Percentiles rank a stretch among this genome's conserved stretches.
Conservation (phyloP, 257 asterid species). For the Scutellaria barbata region DNA sequence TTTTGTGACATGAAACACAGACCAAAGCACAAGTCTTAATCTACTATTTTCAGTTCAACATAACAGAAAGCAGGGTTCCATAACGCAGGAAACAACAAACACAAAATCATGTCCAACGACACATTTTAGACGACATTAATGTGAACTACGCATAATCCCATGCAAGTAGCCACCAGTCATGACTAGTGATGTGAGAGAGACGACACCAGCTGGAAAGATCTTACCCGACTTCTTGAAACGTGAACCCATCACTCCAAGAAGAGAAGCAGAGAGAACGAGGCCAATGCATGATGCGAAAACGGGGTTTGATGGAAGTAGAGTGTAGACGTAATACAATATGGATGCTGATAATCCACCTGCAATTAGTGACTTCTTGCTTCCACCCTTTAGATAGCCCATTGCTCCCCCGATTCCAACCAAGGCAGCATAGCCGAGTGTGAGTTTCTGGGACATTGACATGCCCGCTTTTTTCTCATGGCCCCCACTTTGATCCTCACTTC, state of each 20-base stretch:
- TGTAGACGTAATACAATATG: slow-evolving; percentile 54
- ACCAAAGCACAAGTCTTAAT: not conserved
- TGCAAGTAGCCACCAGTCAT: slow-evolving; percentile 93
- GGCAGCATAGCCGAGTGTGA: slow-evolving; percentile 80
- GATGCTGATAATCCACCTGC: slow-evolving; percentile 77
- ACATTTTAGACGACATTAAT: slow-evolving; percentile 34
- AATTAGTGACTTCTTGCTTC: slow-evolving; percentile 76
- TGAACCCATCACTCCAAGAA: slow-evolving; percentile 82
- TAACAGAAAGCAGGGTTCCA: not conserved
- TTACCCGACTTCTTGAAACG: slow-evolving; percentile 83
- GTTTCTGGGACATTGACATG: slow-evolving; percentile 88
- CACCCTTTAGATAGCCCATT: slow-evolving; percentile 88
- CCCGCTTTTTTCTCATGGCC: slow-evolving; percentile 51
- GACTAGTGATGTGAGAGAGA: slow-evolving; percentile 67
- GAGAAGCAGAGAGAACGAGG: slow-evolving; percentile 65
- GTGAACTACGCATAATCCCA: slow-evolving; percentile 72
- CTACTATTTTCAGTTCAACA: not conserved
- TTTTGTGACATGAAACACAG: not conserved
- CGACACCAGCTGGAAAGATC: slow-evolving; percentile 88
- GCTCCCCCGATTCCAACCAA: slow-evolving; percentile 84
- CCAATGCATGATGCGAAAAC: slow-evolving; percentile 81
- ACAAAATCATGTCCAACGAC: not conserved
- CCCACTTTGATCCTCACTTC: slow-evolving; percentile 46
- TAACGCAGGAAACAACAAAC: not conserved
- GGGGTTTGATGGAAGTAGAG: slow-evolving; percentile 71